Conservation (phyloP, 495 filamentous ascomycete species). For the Podospora didyma region DNA sequence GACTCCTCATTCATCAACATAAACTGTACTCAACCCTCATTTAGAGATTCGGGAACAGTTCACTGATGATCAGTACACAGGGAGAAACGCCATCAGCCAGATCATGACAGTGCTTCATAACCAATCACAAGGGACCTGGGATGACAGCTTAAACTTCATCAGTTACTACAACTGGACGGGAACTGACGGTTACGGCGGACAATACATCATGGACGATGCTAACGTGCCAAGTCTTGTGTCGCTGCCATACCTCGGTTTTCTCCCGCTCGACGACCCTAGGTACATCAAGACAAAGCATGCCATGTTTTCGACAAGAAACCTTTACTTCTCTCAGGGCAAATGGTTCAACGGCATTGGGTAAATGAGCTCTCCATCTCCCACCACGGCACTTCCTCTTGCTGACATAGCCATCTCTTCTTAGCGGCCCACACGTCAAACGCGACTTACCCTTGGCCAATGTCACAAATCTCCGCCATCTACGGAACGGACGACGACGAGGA, state of each 20-base stretch:
- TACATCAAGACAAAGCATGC: neutral
- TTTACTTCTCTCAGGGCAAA: too few species aligned
- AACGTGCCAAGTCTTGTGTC: conserved; percentile 45
- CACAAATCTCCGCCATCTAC: conserved; percentile 4
- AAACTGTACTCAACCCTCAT: conserved; percentile 31
- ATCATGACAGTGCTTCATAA: too few species aligned
- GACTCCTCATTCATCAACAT: conserved; percentile 41
- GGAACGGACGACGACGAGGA: conserved; percentile 34
- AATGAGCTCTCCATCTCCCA: neutral
- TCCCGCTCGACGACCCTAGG: conserved; percentile 21
- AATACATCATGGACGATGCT: conserved; percentile 49
- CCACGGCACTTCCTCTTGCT: too few species aligned
- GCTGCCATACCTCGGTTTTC: conserved; percentile 39
- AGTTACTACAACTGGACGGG: too few species aligned
- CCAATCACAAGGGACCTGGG: too few species aligned
- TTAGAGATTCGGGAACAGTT: too few species aligned
- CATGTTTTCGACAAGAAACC: too few species aligned
- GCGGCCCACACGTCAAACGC: conserved; percentile 7
- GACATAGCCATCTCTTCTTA: neutral
- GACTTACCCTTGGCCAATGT: conserved; percentile 2
- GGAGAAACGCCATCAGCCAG: too few species aligned
- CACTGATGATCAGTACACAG: too few species aligned
- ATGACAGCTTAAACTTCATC: too few species aligned
- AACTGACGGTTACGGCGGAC: conserved; percentile 36
- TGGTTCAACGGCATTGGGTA: too few species aligned